phyloP scores from a whole-genome alignment of 148 eudicot genomes.

The Cornus kousa region DNA sequence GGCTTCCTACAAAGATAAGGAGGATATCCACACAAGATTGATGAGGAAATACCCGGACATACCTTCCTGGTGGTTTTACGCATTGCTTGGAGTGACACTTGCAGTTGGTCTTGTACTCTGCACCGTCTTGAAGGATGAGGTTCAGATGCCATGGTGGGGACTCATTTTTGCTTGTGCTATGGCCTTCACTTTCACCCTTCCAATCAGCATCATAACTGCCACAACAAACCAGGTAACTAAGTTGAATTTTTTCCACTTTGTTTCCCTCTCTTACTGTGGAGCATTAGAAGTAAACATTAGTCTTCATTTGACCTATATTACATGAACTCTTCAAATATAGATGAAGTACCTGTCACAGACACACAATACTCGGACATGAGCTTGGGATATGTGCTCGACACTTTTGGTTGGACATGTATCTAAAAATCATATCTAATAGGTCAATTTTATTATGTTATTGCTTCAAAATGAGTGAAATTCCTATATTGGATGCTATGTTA shows the following conservation, averaged over 20 bases:
- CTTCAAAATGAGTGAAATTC: too few species aligned
- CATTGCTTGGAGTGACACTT: conserved; percentile 60
- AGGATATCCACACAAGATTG: conserved; percentile 79
- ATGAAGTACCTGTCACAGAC: too few species aligned
- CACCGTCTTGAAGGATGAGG: conserved; percentile 63
- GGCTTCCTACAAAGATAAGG: conserved; percentile 76
- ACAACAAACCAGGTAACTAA: conserved; percentile 81
- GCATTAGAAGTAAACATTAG: background rate
- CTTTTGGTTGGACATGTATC: too few species aligned
- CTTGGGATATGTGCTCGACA: too few species aligned
- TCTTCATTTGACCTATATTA: background rate
- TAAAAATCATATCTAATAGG: too few species aligned
- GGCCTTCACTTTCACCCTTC: conserved; percentile 89
- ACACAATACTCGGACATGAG: too few species aligned
- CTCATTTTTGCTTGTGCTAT: conserved; percentile 80
- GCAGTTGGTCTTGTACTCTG: conserved; percentile 58
- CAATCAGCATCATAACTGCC: conserved; percentile 95
- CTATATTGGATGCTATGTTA: too few species aligned
- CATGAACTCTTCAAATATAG: too few species aligned
- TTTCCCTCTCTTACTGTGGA: background rate
- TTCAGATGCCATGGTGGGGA: conserved; percentile 99
- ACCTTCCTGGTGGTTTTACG: conserved; percentile 93
- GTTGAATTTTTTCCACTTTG: background rate
- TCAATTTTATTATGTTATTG: too few species aligned
- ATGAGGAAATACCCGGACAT: conserved; percentile 87